Evolutionary conservation across 345 rosid species (phyloP).

Genomic region (Arabis hirsuta): DNA sequence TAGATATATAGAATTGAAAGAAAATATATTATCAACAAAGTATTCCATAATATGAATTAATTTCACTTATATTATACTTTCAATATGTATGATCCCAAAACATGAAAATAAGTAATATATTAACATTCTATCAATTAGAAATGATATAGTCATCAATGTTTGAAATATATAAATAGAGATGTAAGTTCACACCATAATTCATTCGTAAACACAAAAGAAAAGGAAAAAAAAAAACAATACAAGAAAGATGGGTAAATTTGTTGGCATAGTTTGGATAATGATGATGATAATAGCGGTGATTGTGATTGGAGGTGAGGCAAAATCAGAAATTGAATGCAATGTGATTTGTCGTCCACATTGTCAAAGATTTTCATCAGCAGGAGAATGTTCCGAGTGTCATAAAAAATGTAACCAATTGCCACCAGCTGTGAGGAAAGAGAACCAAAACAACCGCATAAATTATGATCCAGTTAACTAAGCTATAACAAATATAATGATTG

Average conservation of each 20-base stretch:
- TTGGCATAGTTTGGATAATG: slow-evolving; percentile 1
- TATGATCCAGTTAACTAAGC: not conserved
- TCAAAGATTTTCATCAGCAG: not conserved
- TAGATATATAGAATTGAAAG: too few species aligned
- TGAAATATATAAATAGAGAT: slow-evolving; percentile 10
- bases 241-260: slow-evolving; percentile 14
- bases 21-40: not conserved
- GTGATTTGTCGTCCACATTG: slow-evolving; percentile 18
- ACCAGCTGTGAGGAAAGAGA: not conserved
- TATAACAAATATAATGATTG: not conserved
- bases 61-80: not conserved
- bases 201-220: not conserved
- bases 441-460: not conserved
- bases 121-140: not conserved
- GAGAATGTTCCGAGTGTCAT: not conserved
- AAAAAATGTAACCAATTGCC: not conserved
- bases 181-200: not conserved
- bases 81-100: not conserved
- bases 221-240: not conserved
- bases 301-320: slow-evolving; percentile 21
- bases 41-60: slow-evolving; percentile 1
- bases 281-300: slow-evolving; percentile 1
- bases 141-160: not conserved
- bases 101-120: not conserved
- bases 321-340: slow-evolving; percentile 6